Base-by-base conservation (phyloP, 768 basidiomycete genomes). In the Amanita pseudoporphyria region DNA sequence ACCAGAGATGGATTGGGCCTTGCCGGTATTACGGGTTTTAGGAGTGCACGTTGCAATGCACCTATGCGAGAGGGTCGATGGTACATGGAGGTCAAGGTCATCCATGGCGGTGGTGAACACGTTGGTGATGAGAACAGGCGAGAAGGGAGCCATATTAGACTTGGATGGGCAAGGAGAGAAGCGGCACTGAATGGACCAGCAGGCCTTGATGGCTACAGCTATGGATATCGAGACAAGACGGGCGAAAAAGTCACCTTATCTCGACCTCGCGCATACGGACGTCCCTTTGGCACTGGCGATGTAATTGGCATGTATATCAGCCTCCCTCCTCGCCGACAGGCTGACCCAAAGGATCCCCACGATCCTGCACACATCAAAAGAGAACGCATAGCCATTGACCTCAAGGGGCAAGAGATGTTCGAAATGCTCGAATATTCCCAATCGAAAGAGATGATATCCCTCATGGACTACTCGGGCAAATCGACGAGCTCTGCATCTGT, bases 371-470 rank as follows among this genome's bases (percentile, higher is more conserved):
- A 84, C 55, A 67, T 96, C 54, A 80, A 82, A 55, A 81, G 96
- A 48, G 88, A 92, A 60, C 87, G 96, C 49, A 87, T 95, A 53
- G 81, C 94, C 3, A 94, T 99, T 61, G 87, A 88, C 52, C 88
- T 91, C 67, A 96, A 95, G 66, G 89, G 89, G n/a, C 93, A 95
- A 65, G 87, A 91, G 54, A 93, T 94, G 63, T 97, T 97, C 64
- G 96, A 99, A 69, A 82, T 82, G 52, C 71, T 89, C 53, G 95
- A 98, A 63, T 97, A 96, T 62, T 67, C 81, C 9, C 80, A 82
- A 52, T 80, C 76, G 24, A 96, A 94, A 63, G 96, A 99, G 68
- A 98, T 98, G 96, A 71, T 77, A 10, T 71, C 82, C 32, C 78
- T 98, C 53, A 81, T 94, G 75, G 90, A 93, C 55, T 81, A 78